Base-by-base conservation (phyloP, 2,329 filamentous ascomycete genomes). In the Aureobasidium sp. region DNA sequence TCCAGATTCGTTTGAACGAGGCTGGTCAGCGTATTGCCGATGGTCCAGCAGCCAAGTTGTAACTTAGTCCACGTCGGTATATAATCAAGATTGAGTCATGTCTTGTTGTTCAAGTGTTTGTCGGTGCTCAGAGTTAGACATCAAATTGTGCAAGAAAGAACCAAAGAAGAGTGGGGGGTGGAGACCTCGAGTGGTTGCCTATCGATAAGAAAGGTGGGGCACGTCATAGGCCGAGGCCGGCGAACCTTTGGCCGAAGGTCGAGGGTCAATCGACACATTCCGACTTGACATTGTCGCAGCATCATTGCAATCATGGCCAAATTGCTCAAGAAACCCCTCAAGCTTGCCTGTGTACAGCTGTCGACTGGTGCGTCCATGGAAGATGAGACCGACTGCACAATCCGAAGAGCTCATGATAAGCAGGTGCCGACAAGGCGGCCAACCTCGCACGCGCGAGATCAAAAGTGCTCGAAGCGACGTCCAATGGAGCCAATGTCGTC, bases 391-490 rank as follows among this genome's bases (percentile, higher is more conserved):
- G 25, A 25, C n/a, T 40, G 42, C 40, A 40, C 2, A 10, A 34
- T 30, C 8, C 24, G 8, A 19, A 19, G 7, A 3, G 24, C 34
- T 49, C 6, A 49, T 24, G 24, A 3, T 1, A 2, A 44, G 16
- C 53, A 58, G 65, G 64, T 57, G 72, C 85, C 59, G 88, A 95
- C 74, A 98, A 98, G 74, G 67, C 83, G 10, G 79, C 79, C 60
- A 98, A 98, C 72, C 88, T 98, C 58, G 67, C 78, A 19, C 85
- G 85, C 67, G 91, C 93, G 11, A 85, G 87, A 54, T 76, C 78
- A 38, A 90, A 93, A 67, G 90, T 97, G 55, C 79, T 89, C 58
- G 84, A 89, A 68, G 91, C 93, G 4, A 85, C 89, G 21, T 70
- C 74, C 22, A 74, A 74, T 3, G 91, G 91, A 60, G 89, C 91